These are phyloP conservation scores for Phytopythium montanum DNA, from an alignment of 352 stramenopile species.

Conservation along the genomic window DNA sequence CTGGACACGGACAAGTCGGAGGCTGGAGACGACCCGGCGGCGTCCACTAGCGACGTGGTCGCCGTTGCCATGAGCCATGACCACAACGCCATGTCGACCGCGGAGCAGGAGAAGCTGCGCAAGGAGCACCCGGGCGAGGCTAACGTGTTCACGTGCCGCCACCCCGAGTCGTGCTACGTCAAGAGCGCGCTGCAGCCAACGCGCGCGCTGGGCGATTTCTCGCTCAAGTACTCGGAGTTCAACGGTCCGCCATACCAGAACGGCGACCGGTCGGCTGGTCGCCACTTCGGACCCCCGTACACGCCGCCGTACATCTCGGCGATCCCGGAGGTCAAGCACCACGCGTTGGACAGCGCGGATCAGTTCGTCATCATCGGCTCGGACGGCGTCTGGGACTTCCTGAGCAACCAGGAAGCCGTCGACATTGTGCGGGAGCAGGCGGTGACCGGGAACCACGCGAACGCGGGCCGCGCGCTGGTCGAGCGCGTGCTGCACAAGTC, in stretches of 20 bases:
- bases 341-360: conserved; percentile 68
- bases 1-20: conserved; percentile 23
- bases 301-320: conserved; percentile 93
- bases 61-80: conserved; percentile 86
- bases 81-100: conserved; percentile 90
- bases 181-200: conserved; percentile 91
- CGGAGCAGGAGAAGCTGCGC: conserved; percentile 84
- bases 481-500: conserved; percentile 78
- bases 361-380: conserved; percentile 97
- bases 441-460: conserved; percentile 57
- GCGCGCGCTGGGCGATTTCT: conserved; percentile 89
- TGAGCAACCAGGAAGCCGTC: conserved; percentile 94
- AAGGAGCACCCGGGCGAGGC: conserved; percentile 85
- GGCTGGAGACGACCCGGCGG: conserved; percentile 1
- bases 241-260: conserved; percentile 82
- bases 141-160: conserved; percentile 90
- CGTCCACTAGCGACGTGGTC: conserved; percentile 15
- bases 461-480: conserved; percentile 71
- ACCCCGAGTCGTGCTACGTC: conserved; percentile 91
- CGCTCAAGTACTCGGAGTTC: conserved; percentile 93
- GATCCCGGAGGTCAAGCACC: conserved; percentile 76
- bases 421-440: conserved; percentile 83
- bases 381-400: conserved; percentile 98
- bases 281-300: conserved; percentile 87
- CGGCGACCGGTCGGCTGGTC: conserved; percentile 77